Percentiles rank a stretch among this genome's conserved stretches.
Evolutionary conservation across 345 rosid genomes (phyloP).

Genomic region (Linum trigynum): DNA sequence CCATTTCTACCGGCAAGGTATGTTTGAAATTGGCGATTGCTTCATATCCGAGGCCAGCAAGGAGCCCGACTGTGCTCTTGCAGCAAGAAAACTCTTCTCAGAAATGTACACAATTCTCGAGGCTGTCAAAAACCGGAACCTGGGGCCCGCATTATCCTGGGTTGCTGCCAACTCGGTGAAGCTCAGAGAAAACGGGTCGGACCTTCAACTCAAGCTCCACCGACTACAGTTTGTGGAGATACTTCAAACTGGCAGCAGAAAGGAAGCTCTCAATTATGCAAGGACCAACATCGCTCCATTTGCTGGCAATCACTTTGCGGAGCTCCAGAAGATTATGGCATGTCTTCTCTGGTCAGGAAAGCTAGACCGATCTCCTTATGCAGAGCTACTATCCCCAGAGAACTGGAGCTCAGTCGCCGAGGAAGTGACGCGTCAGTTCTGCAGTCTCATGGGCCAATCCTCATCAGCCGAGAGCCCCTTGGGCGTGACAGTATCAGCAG

Average conservation of each 20-base stretch:
- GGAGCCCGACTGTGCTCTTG: slow-evolving; percentile 34
- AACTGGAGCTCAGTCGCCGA: slow-evolving; percentile 32
- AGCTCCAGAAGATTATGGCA: slow-evolving; percentile 39
- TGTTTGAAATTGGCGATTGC: slow-evolving; percentile 58
- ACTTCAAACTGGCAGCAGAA: slow-evolving; percentile 29
- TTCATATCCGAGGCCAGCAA: slow-evolving; percentile 36
- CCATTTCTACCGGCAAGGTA: slow-evolving; percentile 59
- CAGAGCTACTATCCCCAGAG: slow-evolving; percentile 32
- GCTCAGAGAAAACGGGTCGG: slow-evolving; percentile 50
- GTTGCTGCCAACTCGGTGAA: slow-evolving; percentile 40
- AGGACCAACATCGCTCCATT: slow-evolving; percentile 35
- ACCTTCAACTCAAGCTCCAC: slow-evolving; percentile 57
- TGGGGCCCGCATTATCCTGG: slow-evolving; percentile 58
- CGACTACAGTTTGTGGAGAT: slow-evolving; percentile 56
- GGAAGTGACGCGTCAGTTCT: slow-evolving; percentile 46
- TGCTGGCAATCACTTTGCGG: slow-evolving; percentile 29
- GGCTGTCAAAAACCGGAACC: slow-evolving; percentile 44
- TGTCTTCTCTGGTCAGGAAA: slow-evolving; percentile 40
- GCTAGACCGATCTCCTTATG: slow-evolving; percentile 42
- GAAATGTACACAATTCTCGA: slow-evolving; percentile 58
- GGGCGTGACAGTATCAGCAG: slow-evolving; percentile 44
- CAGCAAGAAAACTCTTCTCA: slow-evolving; percentile 32
- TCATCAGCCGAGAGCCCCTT: slow-evolving; percentile 31
- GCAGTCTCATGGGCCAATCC: slow-evolving; percentile 44
- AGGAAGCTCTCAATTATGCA: slow-evolving; percentile 53